Conservation (phyloP, 148 eudicot species). For the Polygonum aviculare region DNA sequence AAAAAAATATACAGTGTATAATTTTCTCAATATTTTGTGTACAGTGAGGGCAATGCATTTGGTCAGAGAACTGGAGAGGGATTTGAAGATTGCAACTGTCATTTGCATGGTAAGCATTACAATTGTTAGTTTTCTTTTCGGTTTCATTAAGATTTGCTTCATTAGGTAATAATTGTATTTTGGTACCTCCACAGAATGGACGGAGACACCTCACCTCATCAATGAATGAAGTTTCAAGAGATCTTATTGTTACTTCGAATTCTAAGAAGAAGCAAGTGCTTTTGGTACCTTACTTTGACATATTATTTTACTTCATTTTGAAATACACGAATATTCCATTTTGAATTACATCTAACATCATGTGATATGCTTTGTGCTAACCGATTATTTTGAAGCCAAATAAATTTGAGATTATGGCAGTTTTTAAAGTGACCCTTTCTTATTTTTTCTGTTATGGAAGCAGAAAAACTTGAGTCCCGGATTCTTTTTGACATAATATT, state of each 20-base stretch:
- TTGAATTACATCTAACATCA: not conserved
- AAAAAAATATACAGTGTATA: too few relatives aligned
- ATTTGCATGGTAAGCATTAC: constrained; percentile 80
- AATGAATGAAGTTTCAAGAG: constrained; percentile 95
- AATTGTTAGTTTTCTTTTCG: not conserved
- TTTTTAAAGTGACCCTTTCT: not conserved
- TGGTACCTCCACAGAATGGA: constrained; percentile 64
- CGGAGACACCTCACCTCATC: constrained; percentile 85
- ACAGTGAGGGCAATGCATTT: constrained; percentile 95
- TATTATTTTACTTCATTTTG: not conserved
- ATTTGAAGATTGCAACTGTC: constrained; percentile 92
- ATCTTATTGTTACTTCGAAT: constrained; percentile 75
- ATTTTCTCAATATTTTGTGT: constrained; percentile 4
- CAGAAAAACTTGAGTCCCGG: not conserved
- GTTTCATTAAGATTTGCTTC: not conserved
- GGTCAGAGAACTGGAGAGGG: constrained; percentile 87
- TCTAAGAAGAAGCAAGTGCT: constrained; percentile 86
- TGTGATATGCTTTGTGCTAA: not conserved
- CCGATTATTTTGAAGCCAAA: not conserved
- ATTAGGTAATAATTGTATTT: not conserved
- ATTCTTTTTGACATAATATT: not conserved
- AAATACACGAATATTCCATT: not conserved
- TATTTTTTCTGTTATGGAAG: not conserved
- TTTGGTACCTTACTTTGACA: constrained; percentile 41
- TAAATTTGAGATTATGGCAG: not conserved